A percentile compares a stretch with the other conserved stretches of the same genome.
These are phyloP conservation scores for Pseudocercospora fijiensis DNA, from an alignment of 2,329 filamentous ascomycete genomes.

Conservation along the genomic window DNA sequence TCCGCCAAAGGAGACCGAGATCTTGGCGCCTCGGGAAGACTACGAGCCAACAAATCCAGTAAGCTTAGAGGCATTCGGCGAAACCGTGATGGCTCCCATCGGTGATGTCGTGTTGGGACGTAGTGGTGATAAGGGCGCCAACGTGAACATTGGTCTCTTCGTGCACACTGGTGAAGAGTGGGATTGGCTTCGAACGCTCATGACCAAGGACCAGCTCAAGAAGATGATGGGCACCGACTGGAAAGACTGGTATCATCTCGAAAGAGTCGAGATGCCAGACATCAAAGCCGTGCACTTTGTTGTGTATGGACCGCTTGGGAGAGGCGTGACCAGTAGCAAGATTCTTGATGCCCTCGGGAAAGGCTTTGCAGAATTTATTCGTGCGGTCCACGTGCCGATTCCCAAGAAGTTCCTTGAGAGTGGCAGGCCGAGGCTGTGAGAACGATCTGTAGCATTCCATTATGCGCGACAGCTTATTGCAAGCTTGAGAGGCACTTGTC, in stretches of 20 bases:
- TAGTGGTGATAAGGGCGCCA: slow-evolving; percentile 37
- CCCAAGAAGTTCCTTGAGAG: slow-evolving; percentile 26
- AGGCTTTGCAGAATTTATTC: slow-evolving; percentile 29
- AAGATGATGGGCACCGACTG: slow-evolving; percentile 35
- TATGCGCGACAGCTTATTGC: not conserved
- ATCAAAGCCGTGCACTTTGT: slow-evolving; percentile 44
- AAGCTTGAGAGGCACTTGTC: not conserved
- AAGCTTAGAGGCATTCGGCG: slow-evolving; percentile 37
- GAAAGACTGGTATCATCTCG: slow-evolving; percentile 35
- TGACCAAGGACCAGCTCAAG: slow-evolving; percentile 30
- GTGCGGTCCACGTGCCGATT: slow-evolving; percentile 27
- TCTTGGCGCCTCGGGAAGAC: slow-evolving; percentile 24
- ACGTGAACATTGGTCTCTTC: slow-evolving; percentile 41
- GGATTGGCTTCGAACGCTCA: slow-evolving; percentile 33
- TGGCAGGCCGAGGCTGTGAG: slow-evolving; percentile 15
- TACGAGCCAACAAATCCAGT: slow-evolving; percentile 38
- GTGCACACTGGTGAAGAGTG: slow-evolving; percentile 38
- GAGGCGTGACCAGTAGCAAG: slow-evolving; percentile 29
- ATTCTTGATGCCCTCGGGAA: slow-evolving; percentile 30
- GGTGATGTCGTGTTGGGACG: slow-evolving; percentile 37
- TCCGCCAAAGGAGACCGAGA: slow-evolving; percentile 27
- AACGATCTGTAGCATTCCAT: not conserved
- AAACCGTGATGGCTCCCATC: slow-evolving; percentile 38
- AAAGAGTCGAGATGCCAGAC: slow-evolving; percentile 42
- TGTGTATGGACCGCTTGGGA: slow-evolving; percentile 28